A percentile compares a stretch with the other conserved stretches of the same genome.
phyloP scores from a whole-genome alignment of 495 filamentous ascomycete species.

The Geoglossum glabrum region DNA sequence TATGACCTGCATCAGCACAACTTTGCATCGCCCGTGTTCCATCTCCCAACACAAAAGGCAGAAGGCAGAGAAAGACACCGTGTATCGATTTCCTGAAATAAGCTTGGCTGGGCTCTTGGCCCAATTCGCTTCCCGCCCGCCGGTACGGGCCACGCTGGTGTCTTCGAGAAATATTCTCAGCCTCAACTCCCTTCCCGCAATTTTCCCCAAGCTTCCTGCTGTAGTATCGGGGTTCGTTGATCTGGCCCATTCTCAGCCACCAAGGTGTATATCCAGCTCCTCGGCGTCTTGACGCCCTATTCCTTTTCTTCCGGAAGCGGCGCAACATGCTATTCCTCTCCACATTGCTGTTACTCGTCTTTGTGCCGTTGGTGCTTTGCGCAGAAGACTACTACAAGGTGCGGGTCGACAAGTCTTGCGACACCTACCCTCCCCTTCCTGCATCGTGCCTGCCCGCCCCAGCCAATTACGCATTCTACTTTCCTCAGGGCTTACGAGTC shows the following conservation, averaged over 20 bases:
- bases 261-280: background rate
- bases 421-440: background rate
- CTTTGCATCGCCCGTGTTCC: too few species aligned
- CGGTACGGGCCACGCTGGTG: background rate
- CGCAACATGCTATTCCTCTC: constrained; percentile 16
- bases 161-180: background rate
- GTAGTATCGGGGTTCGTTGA: background rate
- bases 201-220: background rate
- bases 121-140: background rate
- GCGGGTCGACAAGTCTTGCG: constrained; percentile 1
- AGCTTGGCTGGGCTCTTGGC: background rate
- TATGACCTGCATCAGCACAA: too few species aligned
- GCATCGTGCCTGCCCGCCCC: background rate
- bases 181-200: background rate
- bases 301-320: constrained; percentile 8
- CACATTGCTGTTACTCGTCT: constrained; percentile 17
- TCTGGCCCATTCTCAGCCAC: background rate
- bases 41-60: too few species aligned
- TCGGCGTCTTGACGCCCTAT: background rate
- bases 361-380: constrained; percentile 32
- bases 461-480: background rate
- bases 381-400: constrained; percentile 87
- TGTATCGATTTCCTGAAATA: background rate
- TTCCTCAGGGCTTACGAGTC: constrained; percentile 1
- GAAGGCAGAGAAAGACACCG: too few species aligned